Evolutionary conservation across 108 stramenopile species (phyloP).

Genomic region (Cylindrotheca closterium): DNA sequence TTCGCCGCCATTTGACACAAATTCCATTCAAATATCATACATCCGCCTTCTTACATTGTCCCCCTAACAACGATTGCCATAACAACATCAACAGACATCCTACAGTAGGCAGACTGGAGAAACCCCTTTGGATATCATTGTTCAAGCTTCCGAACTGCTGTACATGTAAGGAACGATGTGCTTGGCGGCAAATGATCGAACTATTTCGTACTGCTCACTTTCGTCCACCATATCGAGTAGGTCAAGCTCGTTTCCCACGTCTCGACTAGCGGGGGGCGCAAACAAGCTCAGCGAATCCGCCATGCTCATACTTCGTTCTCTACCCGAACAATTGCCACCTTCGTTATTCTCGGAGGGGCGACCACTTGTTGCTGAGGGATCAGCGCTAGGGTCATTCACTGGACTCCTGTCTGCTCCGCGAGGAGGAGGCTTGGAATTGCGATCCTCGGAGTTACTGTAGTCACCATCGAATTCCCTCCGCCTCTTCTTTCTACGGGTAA

Average conservation of each 20-base stretch:
- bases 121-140: too few species aligned
- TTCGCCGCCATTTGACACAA: too few species aligned
- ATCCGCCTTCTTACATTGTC: too few species aligned
- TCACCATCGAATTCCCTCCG: neutral
- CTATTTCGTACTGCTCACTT: conserved; percentile 19
- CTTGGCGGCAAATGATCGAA: conserved; percentile 7
- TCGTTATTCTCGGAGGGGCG: neutral
- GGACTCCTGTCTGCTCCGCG: neutral
- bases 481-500: conserved; percentile 4
- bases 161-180: conserved; percentile 17
- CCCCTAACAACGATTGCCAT: too few species aligned
- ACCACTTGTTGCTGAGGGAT: conserved; percentile 1
- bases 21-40: too few species aligned
- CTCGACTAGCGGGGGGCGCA: conserved; percentile 10
- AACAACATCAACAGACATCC: too few species aligned
- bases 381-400: neutral
- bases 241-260: conserved; percentile 17
- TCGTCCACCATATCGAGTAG: conserved; percentile 16
- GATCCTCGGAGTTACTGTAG: neutral
- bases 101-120: too few species aligned
- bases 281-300: conserved; percentile 7
- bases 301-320: conserved; percentile 2
- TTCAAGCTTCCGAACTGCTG: neutral
- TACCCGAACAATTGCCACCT: conserved; percentile 5
- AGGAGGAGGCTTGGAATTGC: neutral